Base-by-base conservation (phyloP, 352 stramenopile species). In the Globisporangium okanoganense region DNA sequence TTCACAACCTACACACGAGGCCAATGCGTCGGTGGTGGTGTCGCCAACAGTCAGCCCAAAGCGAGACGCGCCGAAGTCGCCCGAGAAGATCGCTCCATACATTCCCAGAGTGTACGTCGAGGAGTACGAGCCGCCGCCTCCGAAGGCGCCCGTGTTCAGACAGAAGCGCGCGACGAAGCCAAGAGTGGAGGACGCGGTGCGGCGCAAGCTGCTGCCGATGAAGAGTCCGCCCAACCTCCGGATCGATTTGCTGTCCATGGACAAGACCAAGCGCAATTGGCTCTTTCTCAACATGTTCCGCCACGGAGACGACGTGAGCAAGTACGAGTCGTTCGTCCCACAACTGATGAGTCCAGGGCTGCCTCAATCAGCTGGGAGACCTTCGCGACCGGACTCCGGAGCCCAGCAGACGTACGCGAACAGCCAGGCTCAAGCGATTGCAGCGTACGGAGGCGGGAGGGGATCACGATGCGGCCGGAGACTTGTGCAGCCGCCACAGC, bases 271-370 rank as follows among this genome's bases (percentile, higher is more conserved):
- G 43, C 74, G 82, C 29, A 78, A 90, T 50, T 92, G 83, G 83
- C 64, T 92, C 20, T 74, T 91, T 18, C 69, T 82, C 47, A 92
- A 92, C 50, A 91, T 92, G 83, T 91, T 92, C 64, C 79, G 81
- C 2, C 76, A 88, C 43, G 79, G 79, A 13, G 74, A 91, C 33
- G 68, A 85, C 25, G 61, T 82, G 16, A 74, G 66, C 67, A 85
- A 92, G 58, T 92, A 88, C 60, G 77, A 88, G 44, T 27, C 75
- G 5, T 92, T 92, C 52, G 62, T 90, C 9, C 66, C 76, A 3
- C 65, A 60, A 38, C 38, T 51, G 35, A 59, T 45, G 55, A 43
- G 18, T n/a, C 62, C 22, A 4, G 43, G 31, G 31, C 38, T 62
- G 7, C 36, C 47, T 7, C 31, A 56, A 14, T 12, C 24, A 45